Evolutionary conservation across 306 rosid species (phyloP).

Genomic region (Malus sieversii): DNA sequence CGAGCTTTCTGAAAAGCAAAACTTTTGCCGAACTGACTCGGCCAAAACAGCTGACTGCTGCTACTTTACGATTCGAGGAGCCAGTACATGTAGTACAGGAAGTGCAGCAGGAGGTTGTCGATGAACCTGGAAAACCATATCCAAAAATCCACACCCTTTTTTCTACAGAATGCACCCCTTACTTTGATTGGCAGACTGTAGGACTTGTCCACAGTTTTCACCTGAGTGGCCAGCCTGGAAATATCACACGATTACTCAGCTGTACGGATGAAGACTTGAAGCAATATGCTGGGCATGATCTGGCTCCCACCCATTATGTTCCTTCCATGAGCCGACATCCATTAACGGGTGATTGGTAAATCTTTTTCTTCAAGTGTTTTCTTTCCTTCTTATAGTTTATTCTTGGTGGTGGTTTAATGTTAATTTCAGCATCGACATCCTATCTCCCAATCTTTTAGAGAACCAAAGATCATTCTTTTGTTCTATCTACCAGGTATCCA

Average conservation of each 20-base stretch:
- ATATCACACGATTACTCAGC: slow-evolving; percentile 91
- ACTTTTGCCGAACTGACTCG: slow-evolving; percentile 65
- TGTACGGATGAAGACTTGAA: slow-evolving; percentile 70
- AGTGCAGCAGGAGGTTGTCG: slow-evolving; percentile 20
- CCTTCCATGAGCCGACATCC: slow-evolving; percentile 97
- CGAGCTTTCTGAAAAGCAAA: slow-evolving; percentile 83
- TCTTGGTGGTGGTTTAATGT: background rate
- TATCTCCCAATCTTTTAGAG: background rate
- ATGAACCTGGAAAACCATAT: slow-evolving; percentile 35
- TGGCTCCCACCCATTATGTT: slow-evolving; percentile 96
- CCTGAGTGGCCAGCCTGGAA: slow-evolving; percentile 89
- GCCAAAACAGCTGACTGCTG: slow-evolving; percentile 62
- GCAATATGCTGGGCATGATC: slow-evolving; percentile 68
- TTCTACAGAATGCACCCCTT: slow-evolving; percentile 82
- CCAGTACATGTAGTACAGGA: slow-evolving; percentile 22
- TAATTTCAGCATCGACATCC: slow-evolving; percentile 11
- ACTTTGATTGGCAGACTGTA: slow-evolving; percentile 98
- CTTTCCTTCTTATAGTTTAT: slow-evolving; percentile 4
- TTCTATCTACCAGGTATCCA: slow-evolving; percentile 68
- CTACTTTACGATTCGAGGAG: slow-evolving; percentile 54
- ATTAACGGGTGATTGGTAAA: slow-evolving; percentile 93
- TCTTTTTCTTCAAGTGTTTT: slow-evolving; percentile 1
- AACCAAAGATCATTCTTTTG: background rate
- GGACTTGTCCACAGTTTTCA: slow-evolving; percentile 89
- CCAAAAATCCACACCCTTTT: slow-evolving; percentile 86